phyloP scores from a whole-genome alignment of 139 green algal species.

The Mesotaenium endlicherianum region DNA sequence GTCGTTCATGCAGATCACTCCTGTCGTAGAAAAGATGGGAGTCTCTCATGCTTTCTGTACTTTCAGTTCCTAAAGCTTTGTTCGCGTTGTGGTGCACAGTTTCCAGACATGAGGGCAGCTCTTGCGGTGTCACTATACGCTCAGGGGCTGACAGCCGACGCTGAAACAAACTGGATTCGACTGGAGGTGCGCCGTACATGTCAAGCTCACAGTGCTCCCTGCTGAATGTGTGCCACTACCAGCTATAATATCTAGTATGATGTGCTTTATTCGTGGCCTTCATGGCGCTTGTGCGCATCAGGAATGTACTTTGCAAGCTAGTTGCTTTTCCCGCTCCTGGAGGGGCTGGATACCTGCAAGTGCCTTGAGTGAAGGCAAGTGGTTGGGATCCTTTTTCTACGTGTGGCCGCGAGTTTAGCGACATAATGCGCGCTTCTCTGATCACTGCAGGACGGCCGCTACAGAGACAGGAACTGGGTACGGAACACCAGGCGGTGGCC shows the following conservation, averaged over 20 bases:
- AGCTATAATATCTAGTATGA: too few species aligned
- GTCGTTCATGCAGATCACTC: too few species aligned
- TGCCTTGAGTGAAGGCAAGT: too few species aligned
- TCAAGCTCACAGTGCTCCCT: neutral
- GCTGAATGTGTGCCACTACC: neutral
- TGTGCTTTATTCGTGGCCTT: neutral
- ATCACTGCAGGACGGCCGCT: slow-evolving; percentile 36
- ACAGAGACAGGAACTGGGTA: slow-evolving; percentile 48
- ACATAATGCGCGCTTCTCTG: neutral
- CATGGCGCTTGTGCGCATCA: neutral
- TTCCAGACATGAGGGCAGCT: slow-evolving; percentile 53
- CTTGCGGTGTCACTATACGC: slow-evolving; percentile 49
- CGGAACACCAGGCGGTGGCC: slow-evolving; percentile 46
- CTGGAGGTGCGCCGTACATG: slow-evolving; percentile 33
- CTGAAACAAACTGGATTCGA: slow-evolving; percentile 49
- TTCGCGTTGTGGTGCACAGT: slow-evolving; percentile 18
- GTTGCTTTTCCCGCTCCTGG: neutral
- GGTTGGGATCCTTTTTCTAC: neutral
- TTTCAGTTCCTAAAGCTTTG: too few species aligned
- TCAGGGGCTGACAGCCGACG: slow-evolving; percentile 40
- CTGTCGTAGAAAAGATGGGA: too few species aligned
- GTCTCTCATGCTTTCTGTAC: too few species aligned
- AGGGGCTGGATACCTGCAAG: too few species aligned
- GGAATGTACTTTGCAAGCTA: neutral
- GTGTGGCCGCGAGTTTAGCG: neutral